Evolutionary conservation across 176 grass and related monocot species (phyloP).

Genomic region (Aegilops bicornis): DNA sequence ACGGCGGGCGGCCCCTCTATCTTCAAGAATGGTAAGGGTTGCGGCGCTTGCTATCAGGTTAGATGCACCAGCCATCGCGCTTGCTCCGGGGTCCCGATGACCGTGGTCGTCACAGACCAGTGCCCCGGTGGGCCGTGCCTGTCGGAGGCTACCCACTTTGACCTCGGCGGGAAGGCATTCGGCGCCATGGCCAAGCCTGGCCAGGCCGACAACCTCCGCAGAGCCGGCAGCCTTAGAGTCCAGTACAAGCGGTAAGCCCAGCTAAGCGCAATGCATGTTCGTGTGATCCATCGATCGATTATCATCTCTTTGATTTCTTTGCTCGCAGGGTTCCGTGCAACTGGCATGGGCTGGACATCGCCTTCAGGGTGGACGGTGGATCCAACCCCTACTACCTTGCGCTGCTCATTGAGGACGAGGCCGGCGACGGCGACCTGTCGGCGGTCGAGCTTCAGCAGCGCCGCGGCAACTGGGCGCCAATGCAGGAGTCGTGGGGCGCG

Average conservation of each 20-base stretch:
- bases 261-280: too few species aligned
- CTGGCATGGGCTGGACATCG: conserved; percentile 52
- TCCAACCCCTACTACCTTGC: conserved; percentile 80
- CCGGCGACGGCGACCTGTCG: conserved; percentile 64
- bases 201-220: conserved; percentile 34
- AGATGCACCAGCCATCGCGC: conserved; percentile 32
- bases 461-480: conserved; percentile 25
- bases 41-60: conserved; percentile 61
- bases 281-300: background rate
- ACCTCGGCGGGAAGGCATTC: conserved; percentile 66
- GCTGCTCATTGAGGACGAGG: conserved; percentile 57
- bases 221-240: too few species aligned
- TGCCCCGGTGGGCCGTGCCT: conserved; percentile 41
- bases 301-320: background rate
- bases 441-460: conserved; percentile 55
- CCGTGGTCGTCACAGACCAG: conserved; percentile 55
- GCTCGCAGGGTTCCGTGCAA: conserved; percentile 61
- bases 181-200: conserved; percentile 65
- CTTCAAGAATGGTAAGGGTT: conserved; percentile 44
- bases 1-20: too few species aligned
- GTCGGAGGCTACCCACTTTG: conserved; percentile 59
- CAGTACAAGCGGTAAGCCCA: too few species aligned
- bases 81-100: too few species aligned
- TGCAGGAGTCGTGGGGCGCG: conserved; percentile 63
- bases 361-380: conserved; percentile 60